Conservation (phyloP, 2,329 filamentous ascomycete species). For the Penicillium freii region DNA sequence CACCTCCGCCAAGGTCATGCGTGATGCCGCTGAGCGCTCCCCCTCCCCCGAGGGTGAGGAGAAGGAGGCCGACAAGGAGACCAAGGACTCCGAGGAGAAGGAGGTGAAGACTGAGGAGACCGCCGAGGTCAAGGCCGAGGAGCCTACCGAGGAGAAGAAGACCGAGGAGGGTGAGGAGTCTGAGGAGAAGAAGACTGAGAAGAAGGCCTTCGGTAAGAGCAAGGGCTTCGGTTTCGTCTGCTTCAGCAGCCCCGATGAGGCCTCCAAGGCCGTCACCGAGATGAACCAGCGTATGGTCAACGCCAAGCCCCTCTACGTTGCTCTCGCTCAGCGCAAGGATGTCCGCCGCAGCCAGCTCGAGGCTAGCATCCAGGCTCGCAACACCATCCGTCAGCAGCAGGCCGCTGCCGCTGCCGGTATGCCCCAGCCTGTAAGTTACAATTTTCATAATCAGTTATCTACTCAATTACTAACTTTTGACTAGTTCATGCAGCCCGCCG, state of each 20-base stretch:
- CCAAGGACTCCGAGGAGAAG: slow-evolving; percentile 46
- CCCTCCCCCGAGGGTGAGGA: slow-evolving; percentile 49
- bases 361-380: slow-evolving; percentile 97
- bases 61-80: slow-evolving; percentile 52
- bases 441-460: neutral
- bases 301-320: slow-evolving; percentile 95
- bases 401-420: slow-evolving; percentile 86
- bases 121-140: slow-evolving; percentile 48
- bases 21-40: slow-evolving; percentile 61
- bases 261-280: slow-evolving; percentile 97
- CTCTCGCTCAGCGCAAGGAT: slow-evolving; percentile 98
- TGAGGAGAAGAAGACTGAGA: slow-evolving; percentile 57
- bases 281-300: slow-evolving; percentile 99
- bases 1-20: slow-evolving; percentile 99
- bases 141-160: slow-evolving; percentile 50
- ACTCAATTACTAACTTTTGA: neutral
- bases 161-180: slow-evolving; percentile 57
- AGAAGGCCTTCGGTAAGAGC: slow-evolving; percentile 84
- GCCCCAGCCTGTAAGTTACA: slow-evolving; percentile 54
- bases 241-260: slow-evolving; percentile 99
- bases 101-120: slow-evolving; percentile 43
- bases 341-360: slow-evolving; percentile 99
- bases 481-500: slow-evolving; percentile 75
- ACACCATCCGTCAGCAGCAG: slow-evolving; percentile 98
- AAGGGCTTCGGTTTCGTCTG: slow-evolving; percentile 99